Evolutionary conservation across 163 green algal genomes (phyloP).

Genomic region (Chlorella variabilis): DNA sequence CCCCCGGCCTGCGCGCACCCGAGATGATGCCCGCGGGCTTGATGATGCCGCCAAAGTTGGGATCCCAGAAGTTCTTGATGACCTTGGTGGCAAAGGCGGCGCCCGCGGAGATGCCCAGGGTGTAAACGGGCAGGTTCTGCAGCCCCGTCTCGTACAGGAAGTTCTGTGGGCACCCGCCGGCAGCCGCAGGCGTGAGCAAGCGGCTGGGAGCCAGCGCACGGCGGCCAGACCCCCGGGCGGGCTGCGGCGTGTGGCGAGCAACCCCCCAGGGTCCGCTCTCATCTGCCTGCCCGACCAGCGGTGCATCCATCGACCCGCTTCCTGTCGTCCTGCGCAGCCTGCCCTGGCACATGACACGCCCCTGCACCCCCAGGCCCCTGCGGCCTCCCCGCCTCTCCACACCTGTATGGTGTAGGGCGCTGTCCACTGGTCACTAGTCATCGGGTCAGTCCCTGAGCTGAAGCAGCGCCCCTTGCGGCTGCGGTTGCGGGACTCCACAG

Average conservation of each 20-base stretch:
- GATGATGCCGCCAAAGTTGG: constrained; percentile 33
- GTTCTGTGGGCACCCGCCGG: constrained; percentile 15
- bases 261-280: too few relatives aligned
- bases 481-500: constrained; percentile 28
- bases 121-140: constrained; percentile 26
- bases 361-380: too few relatives aligned
- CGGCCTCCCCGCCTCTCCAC: not conserved
- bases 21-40: constrained; percentile 30
- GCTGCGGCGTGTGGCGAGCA: too few relatives aligned
- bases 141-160: constrained; percentile 32
- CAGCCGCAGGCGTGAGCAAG: not conserved
- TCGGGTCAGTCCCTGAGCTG: not conserved
- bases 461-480: constrained; percentile 26
- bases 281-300: too few relatives aligned
- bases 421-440: constrained; percentile 17
- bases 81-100: constrained; percentile 27
- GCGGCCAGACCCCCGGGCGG: too few relatives aligned
- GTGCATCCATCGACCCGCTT: too few relatives aligned
- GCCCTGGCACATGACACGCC: too few relatives aligned
- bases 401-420: constrained; percentile 32
- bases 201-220: too few relatives aligned
- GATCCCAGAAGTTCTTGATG: constrained; percentile 16
- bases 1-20: not conserved
- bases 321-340: too few relatives aligned
- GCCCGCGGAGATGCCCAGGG: constrained; percentile 27